Evolutionary conservation across 306 rosid genomes (phyloP), one percentile per base, ranked within the genome.

Genomic region (Gastrolobium bilobum): DNA sequence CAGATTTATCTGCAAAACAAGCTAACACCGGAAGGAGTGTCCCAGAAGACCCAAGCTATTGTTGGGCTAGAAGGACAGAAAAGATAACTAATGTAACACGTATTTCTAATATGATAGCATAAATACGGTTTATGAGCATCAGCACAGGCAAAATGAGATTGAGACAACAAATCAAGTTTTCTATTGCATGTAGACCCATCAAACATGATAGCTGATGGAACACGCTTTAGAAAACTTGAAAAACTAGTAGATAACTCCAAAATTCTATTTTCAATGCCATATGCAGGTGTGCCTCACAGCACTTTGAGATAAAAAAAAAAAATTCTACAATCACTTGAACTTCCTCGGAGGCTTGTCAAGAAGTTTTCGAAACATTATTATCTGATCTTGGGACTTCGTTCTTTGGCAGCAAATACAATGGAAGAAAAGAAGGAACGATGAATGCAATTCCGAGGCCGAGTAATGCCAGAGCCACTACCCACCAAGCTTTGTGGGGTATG

Each of bases 401-500:
- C 81, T 71, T 79, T 5, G 82, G 90, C 31, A 91, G 73, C 82
- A 94, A 75, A 85, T 84, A 82, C 4, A 89, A 50, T 1, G 97
- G 92, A 70, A 89, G 89, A 69, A 82, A 82, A n/a, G 85, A 88
- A 4, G 92, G 92, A 44, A 91, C 20, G 37, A 82, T 31, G 80
- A 92, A 83, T 46, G 94, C 92, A 84, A 87, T 50, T 79, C 85
- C 88, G 14, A 94, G 79, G 81, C 97, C 86, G 38, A 92, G 65
- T 9, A 92, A 33, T 29, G 82, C 98, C 85, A 92, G 81, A 33
- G 79, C 76, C 63, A 73, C 92, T 31, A 90, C 91, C 89, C 97
- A 87, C 97, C 98, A 94, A 80, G 88, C 95, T 83, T 87, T 82
- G 75, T 87, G 78, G 60, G 97, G 97, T 81, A 94, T 83, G 77